Evolutionary conservation across 768 basidiomycete genomes (phyloP).

Genomic region (Sarcodon sp.): DNA sequence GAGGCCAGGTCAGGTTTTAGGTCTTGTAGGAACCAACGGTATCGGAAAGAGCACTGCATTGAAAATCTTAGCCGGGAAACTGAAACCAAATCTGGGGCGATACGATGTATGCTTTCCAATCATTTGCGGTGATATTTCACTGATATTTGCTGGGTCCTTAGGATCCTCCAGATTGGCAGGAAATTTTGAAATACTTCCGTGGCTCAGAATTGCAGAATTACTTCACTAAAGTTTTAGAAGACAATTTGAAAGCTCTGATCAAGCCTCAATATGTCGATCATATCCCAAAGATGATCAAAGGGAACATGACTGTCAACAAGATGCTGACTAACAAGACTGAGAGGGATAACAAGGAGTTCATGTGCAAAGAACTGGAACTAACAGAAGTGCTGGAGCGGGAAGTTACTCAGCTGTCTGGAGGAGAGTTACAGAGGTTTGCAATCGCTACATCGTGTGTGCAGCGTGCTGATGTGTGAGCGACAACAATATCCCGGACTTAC

Average conservation of each 20-base stretch:
- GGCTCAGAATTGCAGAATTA: conserved; percentile 99
- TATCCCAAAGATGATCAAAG: conserved; percentile 94
- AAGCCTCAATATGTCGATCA: conserved; percentile 99
- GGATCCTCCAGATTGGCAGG: conserved; percentile 99
- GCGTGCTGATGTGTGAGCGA: conserved; percentile 79
- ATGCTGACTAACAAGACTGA: conserved; percentile 93
- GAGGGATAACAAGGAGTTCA: conserved; percentile 74
- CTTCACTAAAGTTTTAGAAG: conserved; percentile 98
- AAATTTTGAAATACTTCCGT: conserved; percentile 96
- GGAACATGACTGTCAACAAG: conserved; percentile 66
- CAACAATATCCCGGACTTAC: conserved; percentile 2
- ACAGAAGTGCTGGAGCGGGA: conserved; percentile 80
- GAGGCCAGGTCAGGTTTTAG: conserved; percentile 95
- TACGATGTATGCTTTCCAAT: conserved; percentile 60
- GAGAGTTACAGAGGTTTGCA: conserved; percentile 95
- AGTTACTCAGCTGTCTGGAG: conserved; percentile 79
- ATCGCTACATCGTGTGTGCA: conserved; percentile 97
- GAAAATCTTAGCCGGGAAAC: conserved; percentile 92
- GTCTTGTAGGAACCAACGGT: conserved; percentile 97
- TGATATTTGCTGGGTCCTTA: conserved; percentile 15
- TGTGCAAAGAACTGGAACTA: conserved; percentile 81
- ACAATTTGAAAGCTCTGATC: conserved; percentile 96
- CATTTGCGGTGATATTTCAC: not conserved
- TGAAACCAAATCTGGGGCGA: conserved; percentile 94
- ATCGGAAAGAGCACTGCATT: conserved; percentile 98